A percentile compares a stretch with the other conserved stretches of the same genome.
Evolutionary conservation across 257 asterid species (phyloP).

Genomic region (Verbascum thapsus): DNA sequence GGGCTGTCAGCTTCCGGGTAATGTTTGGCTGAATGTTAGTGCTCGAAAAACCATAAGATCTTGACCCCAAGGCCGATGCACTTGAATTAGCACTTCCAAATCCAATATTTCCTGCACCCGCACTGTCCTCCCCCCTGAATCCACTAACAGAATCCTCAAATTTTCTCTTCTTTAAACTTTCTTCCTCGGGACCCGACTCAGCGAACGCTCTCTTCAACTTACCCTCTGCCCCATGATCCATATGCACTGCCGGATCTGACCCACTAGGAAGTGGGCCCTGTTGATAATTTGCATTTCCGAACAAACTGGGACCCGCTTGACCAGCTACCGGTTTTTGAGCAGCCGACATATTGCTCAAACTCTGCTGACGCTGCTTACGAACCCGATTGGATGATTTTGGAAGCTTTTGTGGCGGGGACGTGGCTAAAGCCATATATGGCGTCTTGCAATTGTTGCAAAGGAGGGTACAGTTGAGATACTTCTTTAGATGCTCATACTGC

Average conservation of each 20-base stretch:
- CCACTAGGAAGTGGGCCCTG: conserved; percentile 17
- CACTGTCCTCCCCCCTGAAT: conserved; percentile 34
- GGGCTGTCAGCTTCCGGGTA: conserved; percentile 42
- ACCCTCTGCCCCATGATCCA: conserved; percentile 54
- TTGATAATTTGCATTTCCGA: conserved; percentile 22
- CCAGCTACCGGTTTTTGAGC: conserved; percentile 44
- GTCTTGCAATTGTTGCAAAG: conserved; percentile 52
- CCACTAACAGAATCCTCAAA: conserved; percentile 37
- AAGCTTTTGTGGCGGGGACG: conserved; percentile 44
- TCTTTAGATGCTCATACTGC: conserved; percentile 59
- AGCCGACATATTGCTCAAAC: conserved; percentile 29
- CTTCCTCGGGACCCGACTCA: conserved; percentile 39
- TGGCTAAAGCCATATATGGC: conserved; percentile 52
- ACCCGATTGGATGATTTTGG: conserved; percentile 37
- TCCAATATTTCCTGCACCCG: conserved; percentile 31
- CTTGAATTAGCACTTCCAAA: conserved; percentile 23
- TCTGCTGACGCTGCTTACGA: conserved; percentile 36
- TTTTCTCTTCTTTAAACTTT: conserved; percentile 43
- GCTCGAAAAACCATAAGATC: conserved; percentile 36
- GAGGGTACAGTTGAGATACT: conserved; percentile 55
- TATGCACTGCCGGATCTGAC: conserved; percentile 46
- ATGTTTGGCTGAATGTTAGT: conserved; percentile 38
- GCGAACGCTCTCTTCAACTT: conserved; percentile 54
- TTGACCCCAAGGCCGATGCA: conserved; percentile 27
- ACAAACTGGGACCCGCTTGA: conserved; percentile 28